These are phyloP conservation scores for Saccharomycopsis fermentans DNA, from an alignment of 805 yeast genomes.

Conservation along the genomic window DNA sequence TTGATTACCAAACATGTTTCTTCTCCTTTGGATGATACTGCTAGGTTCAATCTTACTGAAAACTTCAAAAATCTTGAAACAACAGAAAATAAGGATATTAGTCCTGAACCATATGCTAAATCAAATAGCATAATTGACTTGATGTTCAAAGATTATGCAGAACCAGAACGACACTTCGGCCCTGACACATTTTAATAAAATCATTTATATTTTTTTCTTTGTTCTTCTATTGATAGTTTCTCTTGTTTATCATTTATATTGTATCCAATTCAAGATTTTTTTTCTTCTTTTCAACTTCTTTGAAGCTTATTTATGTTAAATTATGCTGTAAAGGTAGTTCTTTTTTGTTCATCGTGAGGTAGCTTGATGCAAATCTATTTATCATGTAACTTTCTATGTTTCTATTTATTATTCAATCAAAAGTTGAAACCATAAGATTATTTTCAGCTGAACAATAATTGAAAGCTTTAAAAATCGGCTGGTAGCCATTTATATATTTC, in stretches of 20 bases:
- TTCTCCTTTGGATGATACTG: not conserved
- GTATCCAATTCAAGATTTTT: not conserved
- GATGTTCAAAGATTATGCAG: conserved; percentile 7
- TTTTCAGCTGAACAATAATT: too few relatives aligned
- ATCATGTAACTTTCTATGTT: too few relatives aligned
- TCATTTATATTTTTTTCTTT: not conserved
- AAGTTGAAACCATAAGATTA: too few relatives aligned
- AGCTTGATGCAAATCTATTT: too few relatives aligned
- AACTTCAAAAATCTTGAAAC: conserved; percentile 7
- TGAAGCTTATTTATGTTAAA: not conserved
- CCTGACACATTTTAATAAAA: conserved; percentile 5
- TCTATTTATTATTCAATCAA: too few relatives aligned
- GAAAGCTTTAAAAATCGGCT: too few relatives aligned
- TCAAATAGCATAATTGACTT: conserved; percentile 6
- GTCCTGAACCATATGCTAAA: not conserved
- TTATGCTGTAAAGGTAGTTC: too few relatives aligned
- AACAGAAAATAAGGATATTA: not conserved
- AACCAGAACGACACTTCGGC: conserved; percentile 13
- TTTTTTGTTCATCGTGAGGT: too few relatives aligned
- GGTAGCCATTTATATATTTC: too few relatives aligned
- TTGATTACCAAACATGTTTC: not conserved
- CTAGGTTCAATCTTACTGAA: conserved; percentile 9
- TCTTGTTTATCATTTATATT: not conserved
- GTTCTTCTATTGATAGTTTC: not conserved
- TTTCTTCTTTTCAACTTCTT: not conserved